Conservation (phyloP, 1,284 basidiomycete genomes). For the Golubevia sp. region DNA sequence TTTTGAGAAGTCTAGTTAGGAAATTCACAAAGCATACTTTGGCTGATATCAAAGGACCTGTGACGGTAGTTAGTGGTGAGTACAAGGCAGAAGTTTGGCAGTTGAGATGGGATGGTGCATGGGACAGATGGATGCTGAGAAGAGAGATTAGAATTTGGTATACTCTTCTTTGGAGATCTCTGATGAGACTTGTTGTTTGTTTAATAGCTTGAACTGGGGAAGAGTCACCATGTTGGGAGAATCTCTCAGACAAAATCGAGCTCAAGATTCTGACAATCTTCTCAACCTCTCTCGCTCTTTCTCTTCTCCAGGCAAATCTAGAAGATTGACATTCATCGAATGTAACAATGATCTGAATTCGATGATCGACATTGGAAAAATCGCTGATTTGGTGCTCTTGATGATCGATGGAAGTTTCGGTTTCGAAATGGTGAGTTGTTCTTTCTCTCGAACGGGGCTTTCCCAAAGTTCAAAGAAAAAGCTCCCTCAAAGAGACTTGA, state of each 20-base stretch:
- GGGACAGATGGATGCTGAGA: background rate
- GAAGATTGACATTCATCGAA: slow-evolving; percentile 91
- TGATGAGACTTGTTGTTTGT: too few species aligned
- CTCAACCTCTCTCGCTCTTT: background rate
- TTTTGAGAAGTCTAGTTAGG: slow-evolving; percentile 87
- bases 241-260: too few species aligned
- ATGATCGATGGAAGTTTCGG: slow-evolving; percentile 98
- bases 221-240: too few species aligned
- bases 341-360: slow-evolving; percentile 97
- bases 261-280: too few species aligned
- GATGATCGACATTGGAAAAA: slow-evolving; percentile 97
- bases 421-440: slow-evolving; percentile 85
- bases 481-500: too few species aligned
- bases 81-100: background rate
- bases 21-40: slow-evolving; percentile 94
- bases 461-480: background rate
- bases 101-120: background rate
- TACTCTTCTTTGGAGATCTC: too few species aligned
- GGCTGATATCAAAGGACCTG: slow-evolving; percentile 85
- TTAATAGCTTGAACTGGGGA: too few species aligned
- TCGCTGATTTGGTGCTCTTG: slow-evolving; percentile 91
- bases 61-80: slow-evolving; percentile 80
- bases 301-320: slow-evolving; percentile 71
- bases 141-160: too few species aligned
- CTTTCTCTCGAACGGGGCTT: background rate